Base-by-base conservation (phyloP, 1,284 basidiomycete species). In the Fomes fomentarius region DNA sequence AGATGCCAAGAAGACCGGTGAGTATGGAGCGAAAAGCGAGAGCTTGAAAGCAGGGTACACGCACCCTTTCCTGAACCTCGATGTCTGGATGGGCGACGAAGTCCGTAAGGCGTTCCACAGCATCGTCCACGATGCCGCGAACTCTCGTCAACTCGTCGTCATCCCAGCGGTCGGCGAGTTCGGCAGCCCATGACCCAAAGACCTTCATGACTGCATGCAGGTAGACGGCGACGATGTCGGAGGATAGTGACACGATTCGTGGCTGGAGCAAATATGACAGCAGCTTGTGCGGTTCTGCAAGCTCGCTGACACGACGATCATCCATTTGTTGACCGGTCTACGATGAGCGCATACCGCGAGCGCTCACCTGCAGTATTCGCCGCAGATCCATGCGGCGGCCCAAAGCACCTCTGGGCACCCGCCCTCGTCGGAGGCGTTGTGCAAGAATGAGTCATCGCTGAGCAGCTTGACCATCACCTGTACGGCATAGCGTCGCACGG, bases 331-430 rank as follows among this genome's bases (percentile, higher is more conserved):
- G n/a, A n/a, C n/a, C n/a, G n/a, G n/a, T n/a, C n/a, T n/a, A n/a
- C n/a, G n/a, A n/a, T n/a, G n/a, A n/a, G n/a, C n/a, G n/a, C n/a
- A n/a, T n/a, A n/a, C n/a, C n/a, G n/a, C 31, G 54, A 47, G 28
- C 25, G 79, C 89, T 61, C 55, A 87, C 87, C 84, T 79, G 78
- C 90, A 87, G 69, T 94, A 95, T 71, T 99, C 97, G 24, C 96
- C 96, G 62, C 92, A 94, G 60, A 98, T 91, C 91, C 93, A 98
- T 1, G 94, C 93, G 5, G 94, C 94, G 1, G 95, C 96, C 78
- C 91, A 93, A 1, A 98, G 74, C 8, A 96, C 82, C 61, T 96
- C 93, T 1, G 86, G 81, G 64, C 90, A 93, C 53, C 84, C 76
- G 35, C 83, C 78, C 60, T 84, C 81, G 5, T 85, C 84, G 22